Evolutionary conservation across 192 early-diverging fungal genomes (phyloP).

Genomic region (Mortierella alpina): DNA sequence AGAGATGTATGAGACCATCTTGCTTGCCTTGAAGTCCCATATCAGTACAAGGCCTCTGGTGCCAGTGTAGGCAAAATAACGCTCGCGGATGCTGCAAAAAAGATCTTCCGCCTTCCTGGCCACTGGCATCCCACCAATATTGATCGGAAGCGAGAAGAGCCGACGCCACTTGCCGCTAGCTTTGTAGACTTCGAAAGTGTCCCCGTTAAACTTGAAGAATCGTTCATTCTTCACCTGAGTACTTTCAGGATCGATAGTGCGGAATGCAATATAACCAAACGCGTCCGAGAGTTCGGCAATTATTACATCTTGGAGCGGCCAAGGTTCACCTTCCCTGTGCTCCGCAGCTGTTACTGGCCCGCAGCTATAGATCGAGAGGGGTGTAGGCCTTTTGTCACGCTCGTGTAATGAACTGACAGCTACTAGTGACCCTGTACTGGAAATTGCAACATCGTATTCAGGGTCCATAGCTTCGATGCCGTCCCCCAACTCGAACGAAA

Average conservation of each 20-base stretch:
- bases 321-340: neutral
- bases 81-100: constrained; percentile 1
- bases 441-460: neutral
- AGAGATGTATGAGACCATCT: neutral
- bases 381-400: neutral
- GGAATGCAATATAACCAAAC: neutral
- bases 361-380: neutral
- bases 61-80: constrained; percentile 15
- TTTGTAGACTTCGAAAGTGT: neutral
- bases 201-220: constrained; percentile 2
- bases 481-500: neutral
- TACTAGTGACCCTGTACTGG: neutral
- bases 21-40: constrained; percentile 9
- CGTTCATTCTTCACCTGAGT: neutral
- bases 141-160: constrained; percentile 1
- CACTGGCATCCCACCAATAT: neutral
- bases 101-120: no score
- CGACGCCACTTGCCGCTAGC: neutral
- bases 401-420: neutral
- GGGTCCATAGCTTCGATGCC: no score
- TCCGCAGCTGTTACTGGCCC: neutral
- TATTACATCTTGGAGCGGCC: neutral
- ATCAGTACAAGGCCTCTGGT: neutral
- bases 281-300: neutral
- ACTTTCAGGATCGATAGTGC: neutral